phyloP scores from a whole-genome alignment of 176 grass and related monocot species.

The Rhipidocladum racemiflorum region DNA sequence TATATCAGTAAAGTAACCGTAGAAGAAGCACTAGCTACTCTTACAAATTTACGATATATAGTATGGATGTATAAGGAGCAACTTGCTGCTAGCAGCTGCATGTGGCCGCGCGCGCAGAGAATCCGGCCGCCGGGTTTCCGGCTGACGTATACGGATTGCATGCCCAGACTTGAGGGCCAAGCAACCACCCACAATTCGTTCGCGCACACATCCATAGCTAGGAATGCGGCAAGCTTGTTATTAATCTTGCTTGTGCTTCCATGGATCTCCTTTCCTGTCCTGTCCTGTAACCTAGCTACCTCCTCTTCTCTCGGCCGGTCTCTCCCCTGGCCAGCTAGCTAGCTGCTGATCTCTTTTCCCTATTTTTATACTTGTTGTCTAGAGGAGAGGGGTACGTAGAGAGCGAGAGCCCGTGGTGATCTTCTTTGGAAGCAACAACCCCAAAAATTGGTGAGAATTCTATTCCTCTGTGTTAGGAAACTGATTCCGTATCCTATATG shows the following conservation, averaged over 20 bases:
- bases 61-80: conserved; percentile 27
- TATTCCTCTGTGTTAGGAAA: too few relatives aligned
- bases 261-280: conserved; percentile 9
- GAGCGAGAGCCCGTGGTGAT: conserved; percentile 4
- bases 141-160: conserved; percentile 50
- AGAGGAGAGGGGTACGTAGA: neutral
- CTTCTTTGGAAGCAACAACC: conserved; percentile 32
- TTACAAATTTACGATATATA: neutral
- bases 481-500: too few relatives aligned
- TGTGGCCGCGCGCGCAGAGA: neutral
- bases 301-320: neutral
- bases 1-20: too few relatives aligned
- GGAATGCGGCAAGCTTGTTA: neutral
- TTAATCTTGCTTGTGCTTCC: conserved; percentile 1
- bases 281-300: neutral
- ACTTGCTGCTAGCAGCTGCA: neutral
- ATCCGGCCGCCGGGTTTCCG: conserved; percentile 46
- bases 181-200: conserved; percentile 43
- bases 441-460: conserved; percentile 74
- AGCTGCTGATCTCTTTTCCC: conserved; percentile 12
- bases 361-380: neutral
- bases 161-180: conserved; percentile 65
- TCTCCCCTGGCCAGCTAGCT: neutral
- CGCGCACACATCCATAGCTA: neutral
- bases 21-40: too few relatives aligned